A percentile compares a stretch with the other conserved stretches of the same genome.
Evolutionary conservation across 2,329 filamentous ascomycete genomes (phyloP).

Genomic region (Trichoderma sp.): DNA sequence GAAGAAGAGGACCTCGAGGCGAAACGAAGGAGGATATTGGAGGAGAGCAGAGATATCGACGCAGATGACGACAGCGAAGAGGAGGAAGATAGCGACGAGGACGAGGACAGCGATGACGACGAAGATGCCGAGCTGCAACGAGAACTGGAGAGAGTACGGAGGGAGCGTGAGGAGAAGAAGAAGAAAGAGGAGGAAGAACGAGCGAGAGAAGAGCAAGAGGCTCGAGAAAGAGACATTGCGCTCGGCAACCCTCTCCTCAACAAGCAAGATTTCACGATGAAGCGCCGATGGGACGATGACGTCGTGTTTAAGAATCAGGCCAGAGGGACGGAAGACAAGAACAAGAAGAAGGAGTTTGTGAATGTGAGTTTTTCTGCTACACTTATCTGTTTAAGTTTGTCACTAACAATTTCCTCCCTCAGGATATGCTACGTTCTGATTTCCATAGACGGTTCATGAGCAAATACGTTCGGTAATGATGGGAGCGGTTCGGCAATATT

Average conservation of each 20-base stretch:
- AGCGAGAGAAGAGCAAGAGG: conserved; percentile 76
- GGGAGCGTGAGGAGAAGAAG: conserved; percentile 55
- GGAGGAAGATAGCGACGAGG: conserved; percentile 52
- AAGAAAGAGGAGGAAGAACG: conserved; percentile 67
- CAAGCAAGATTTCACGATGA: conserved; percentile 82
- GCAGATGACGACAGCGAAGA: conserved; percentile 63
- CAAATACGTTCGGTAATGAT: conserved; percentile 57
- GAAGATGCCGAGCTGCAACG: conserved; percentile 78
- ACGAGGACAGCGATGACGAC: conserved; percentile 54
- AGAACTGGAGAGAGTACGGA: conserved; percentile 91
- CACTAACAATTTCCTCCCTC: background rate
- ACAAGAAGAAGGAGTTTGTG: conserved; percentile 89
- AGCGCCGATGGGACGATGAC: conserved; percentile 94
- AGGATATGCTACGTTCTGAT: conserved; percentile 88
- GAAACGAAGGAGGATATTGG: conserved; percentile 81
- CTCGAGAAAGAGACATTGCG: conserved; percentile 83
- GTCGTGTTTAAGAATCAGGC: conserved; percentile 99
- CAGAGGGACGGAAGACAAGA: conserved; percentile 86
- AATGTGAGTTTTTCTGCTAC: conserved; percentile 61
- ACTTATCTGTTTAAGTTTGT: background rate
- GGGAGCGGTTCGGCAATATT: background rate
- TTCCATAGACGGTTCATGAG: conserved; percentile 98
- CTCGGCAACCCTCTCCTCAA: conserved; percentile 91
- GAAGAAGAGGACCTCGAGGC: conserved; percentile 68
- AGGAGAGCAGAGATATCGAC: conserved; percentile 85